These are phyloP conservation scores for Pachysandra terminalis DNA, from an alignment of 164 flowering plant genomes.

Conservation along the genomic window DNA sequence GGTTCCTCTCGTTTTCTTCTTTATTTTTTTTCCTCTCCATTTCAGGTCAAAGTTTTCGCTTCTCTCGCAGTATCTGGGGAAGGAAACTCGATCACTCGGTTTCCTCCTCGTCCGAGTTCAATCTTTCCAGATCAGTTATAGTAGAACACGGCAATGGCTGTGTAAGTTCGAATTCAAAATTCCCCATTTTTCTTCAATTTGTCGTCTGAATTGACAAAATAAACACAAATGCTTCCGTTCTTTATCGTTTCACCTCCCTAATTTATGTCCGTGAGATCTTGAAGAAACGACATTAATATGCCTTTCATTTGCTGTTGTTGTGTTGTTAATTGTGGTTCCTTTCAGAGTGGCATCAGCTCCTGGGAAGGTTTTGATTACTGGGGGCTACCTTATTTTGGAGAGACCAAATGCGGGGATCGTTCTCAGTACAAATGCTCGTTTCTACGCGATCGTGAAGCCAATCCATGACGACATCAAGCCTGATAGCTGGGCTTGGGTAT, in stretches of 20 bases:
- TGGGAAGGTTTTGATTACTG: conserved; percentile 95
- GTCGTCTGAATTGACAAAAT: too few species aligned
- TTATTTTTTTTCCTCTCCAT: too few species aligned
- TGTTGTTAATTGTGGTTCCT: background rate
- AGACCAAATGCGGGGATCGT: conserved; percentile 95
- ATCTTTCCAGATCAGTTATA: too few species aligned
- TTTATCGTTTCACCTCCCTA: background rate
- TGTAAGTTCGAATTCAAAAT: too few species aligned
- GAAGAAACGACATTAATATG: background rate
- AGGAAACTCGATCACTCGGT: too few species aligned
- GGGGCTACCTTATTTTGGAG: conserved; percentile 90
- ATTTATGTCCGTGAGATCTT: background rate
- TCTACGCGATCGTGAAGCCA: conserved; percentile 85
- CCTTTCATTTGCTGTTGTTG: background rate
- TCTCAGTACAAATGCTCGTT: conserved; percentile 84
- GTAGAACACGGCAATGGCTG: too few species aligned
- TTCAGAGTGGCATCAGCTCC: conserved; percentile 91
- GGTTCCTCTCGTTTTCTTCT: too few species aligned
- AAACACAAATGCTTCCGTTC: background rate
- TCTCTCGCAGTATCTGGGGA: too few species aligned
- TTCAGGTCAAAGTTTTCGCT: too few species aligned
- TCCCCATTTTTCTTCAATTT: too few species aligned
- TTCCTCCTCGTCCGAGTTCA: too few species aligned
- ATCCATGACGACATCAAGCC: conserved; percentile 49
- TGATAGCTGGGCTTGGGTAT: conserved; percentile 84